A percentile compares a stretch with the other conserved stretches of the same genome.
These are phyloP conservation scores for Coemansia sp. DNA, from an alignment of 192 early-diverging fungal species.

Conservation along the genomic window DNA sequence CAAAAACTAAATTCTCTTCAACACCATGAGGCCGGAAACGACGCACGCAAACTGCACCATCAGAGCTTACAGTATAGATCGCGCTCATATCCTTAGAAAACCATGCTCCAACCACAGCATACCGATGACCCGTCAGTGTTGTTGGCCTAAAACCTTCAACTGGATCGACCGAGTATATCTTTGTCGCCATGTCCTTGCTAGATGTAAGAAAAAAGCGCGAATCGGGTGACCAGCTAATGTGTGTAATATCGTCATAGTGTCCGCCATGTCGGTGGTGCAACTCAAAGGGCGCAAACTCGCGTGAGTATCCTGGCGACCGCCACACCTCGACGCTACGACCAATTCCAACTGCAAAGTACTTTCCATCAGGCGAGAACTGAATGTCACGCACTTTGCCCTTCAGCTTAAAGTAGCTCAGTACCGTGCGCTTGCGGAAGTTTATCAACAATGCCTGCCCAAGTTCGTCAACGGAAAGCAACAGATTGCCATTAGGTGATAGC, in stretches of 20 bases:
- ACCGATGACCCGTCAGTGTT: conserved; percentile 81
- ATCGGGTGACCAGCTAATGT: conserved; percentile 84
- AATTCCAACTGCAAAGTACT: conserved; percentile 80
- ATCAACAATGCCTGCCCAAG: conserved; percentile 85
- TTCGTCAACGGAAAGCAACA: conserved; percentile 93
- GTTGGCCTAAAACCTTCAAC: conserved; percentile 70
- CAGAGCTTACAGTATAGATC: conserved; percentile 80
- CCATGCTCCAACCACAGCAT: conserved; percentile 82
- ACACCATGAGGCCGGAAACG: conserved; percentile 50
- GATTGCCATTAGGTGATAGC: conserved; percentile 80
- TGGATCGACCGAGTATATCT: conserved; percentile 55
- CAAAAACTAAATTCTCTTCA: conserved; percentile 58
- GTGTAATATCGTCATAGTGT: conserved; percentile 82
- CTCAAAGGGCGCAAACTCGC: conserved; percentile 92
- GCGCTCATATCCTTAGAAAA: conserved; percentile 50
- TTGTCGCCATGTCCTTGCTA: conserved; percentile 46
- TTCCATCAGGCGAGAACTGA: conserved; percentile 91
- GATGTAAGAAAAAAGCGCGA: conserved; percentile 63
- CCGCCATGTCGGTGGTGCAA: conserved; percentile 77
- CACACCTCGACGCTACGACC: conserved; percentile 87
- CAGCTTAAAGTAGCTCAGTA: conserved; percentile 90
- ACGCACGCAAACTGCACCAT: conserved; percentile 89
- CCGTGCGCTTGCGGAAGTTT: conserved; percentile 79
- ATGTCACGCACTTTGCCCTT: conserved; percentile 77
- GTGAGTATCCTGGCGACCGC: conserved; percentile 86